These are phyloP conservation scores for Cyberlindnera lachancei DNA, from an alignment of 805 yeast species.

Conservation along the genomic window DNA sequence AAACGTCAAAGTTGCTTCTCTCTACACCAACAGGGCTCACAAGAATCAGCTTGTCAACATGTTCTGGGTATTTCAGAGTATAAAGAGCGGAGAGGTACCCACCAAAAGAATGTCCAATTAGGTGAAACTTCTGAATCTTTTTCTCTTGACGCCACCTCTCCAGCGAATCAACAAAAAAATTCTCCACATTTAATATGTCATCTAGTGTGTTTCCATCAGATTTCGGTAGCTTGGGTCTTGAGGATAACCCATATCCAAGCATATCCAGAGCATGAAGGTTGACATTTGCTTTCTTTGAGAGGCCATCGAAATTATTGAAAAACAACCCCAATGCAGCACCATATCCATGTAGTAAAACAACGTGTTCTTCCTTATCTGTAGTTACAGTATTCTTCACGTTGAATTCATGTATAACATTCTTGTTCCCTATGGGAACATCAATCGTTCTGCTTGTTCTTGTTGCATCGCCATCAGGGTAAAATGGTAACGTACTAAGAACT, in stretches of 20 bases:
- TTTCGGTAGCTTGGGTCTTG: conserved; percentile 37
- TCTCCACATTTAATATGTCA: conserved; percentile 26
- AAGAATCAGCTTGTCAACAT: conserved; percentile 43
- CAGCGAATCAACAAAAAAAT: conserved; percentile 36
- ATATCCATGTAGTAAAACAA: conserved; percentile 77
- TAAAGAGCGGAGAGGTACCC: conserved; percentile 60
- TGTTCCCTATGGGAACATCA: conserved; percentile 46
- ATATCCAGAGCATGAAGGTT: conserved; percentile 54
- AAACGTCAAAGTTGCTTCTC: conserved; percentile 34
- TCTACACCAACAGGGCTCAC: conserved; percentile 73
- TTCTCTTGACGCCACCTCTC: conserved; percentile 50
- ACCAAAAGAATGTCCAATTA: conserved; percentile 67
- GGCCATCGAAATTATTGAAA: conserved; percentile 50
- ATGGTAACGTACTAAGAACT: conserved; percentile 52
- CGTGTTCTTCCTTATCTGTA: conserved; percentile 30
- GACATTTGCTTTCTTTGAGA: conserved; percentile 43
- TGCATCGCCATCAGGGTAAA: conserved; percentile 46
- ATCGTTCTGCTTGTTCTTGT: conserved; percentile 38
- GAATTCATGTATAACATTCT: conserved; percentile 63
- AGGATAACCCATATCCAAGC: conserved; percentile 55
- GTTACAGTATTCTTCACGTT: conserved; percentile 40
- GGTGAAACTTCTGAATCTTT: conserved; percentile 42
- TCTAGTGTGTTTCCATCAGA: conserved; percentile 14
- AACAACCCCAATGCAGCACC: conserved; percentile 81
- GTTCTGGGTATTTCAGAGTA: conserved; percentile 45